Conservation (phyloP, 2,329 filamentous ascomycete genomes). For the Setomelanomma holmii region DNA sequence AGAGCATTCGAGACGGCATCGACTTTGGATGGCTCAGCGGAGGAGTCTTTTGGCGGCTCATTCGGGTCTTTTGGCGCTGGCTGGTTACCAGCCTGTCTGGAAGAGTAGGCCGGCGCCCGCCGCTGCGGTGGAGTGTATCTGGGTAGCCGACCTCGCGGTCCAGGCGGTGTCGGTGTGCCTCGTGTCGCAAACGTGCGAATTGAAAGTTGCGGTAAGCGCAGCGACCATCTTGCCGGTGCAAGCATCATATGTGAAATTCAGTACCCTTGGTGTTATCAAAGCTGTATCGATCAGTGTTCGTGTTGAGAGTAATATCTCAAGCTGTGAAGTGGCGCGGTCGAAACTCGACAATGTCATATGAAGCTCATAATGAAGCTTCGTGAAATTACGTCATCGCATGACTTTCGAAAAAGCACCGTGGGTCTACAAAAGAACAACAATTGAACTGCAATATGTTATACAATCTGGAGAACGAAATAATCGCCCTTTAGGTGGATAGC, state of each 20-base stretch:
- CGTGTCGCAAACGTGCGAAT: constrained; percentile 33
- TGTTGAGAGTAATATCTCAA: no score
- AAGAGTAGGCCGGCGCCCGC: constrained; percentile 15
- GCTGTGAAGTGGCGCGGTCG: not conserved
- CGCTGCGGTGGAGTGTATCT: constrained; percentile 21
- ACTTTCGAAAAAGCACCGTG: not conserved
- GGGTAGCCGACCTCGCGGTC: constrained; percentile 32
- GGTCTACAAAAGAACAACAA: not conserved
- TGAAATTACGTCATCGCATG: constrained; percentile 4
- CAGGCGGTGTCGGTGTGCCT: constrained; percentile 22
- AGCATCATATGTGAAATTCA: constrained; percentile 31
- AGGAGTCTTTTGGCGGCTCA: constrained; percentile 19
- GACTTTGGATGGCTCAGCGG: constrained; percentile 37
- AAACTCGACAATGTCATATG: not conserved
- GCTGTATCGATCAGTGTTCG: no score
- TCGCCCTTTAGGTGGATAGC: no score
- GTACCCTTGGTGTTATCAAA: not conserved
- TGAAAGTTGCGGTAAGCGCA: constrained; percentile 33
- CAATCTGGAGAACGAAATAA: no score
- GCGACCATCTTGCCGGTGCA: constrained; percentile 32
- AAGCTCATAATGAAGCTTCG: constrained; percentile 1
- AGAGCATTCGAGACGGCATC: constrained; percentile 56
- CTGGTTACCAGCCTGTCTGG: constrained; percentile 14
- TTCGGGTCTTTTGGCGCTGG: constrained; percentile 12
- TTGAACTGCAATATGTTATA: not conserved